Percentiles rank a stretch among this genome's conserved stretches.
phyloP scores from a whole-genome alignment of 192 early-diverging fungal genomes.

The Entomortierella beljakovae region DNA sequence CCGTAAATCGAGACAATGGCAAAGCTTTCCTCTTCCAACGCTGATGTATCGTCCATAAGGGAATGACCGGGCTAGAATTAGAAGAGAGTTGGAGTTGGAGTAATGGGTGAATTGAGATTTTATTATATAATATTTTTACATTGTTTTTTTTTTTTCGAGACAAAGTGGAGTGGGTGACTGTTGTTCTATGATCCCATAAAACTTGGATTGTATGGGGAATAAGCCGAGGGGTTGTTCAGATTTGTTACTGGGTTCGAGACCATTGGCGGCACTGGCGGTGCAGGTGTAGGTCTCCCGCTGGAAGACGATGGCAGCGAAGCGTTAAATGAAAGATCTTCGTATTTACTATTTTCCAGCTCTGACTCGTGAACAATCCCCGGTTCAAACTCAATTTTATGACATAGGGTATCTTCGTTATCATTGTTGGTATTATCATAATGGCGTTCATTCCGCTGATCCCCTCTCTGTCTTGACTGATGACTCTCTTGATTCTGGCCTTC shows the following conservation, averaged over 20 bases:
- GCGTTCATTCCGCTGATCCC: not conserved
- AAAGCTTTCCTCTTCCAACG: constrained; percentile 54
- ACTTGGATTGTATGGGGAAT: too few species aligned
- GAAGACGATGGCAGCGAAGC: not conserved
- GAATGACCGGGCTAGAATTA: not conserved
- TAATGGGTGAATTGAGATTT: too few species aligned
- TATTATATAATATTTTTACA: too few species aligned
- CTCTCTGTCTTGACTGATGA: not conserved
- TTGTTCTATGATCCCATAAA: too few species aligned
- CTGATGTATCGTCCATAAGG: constrained; percentile 34
- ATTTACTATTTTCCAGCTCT: not conserved
- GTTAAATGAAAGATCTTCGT: not conserved
- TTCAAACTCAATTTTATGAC: not conserved
- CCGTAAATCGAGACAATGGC: constrained; percentile 57
- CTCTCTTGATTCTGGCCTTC: not conserved
- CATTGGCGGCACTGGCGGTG: not conserved
- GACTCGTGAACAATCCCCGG: not conserved
- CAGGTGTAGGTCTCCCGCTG: too few species aligned
- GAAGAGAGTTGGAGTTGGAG: not conserved
- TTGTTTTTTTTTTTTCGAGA: too few species aligned
- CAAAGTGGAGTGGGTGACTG: too few species aligned
- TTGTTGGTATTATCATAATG: too few species aligned
- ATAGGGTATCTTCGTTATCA: not conserved
- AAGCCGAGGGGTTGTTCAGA: too few species aligned
- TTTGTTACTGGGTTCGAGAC: too few species aligned